Evolutionary conservation across 1,284 basidiomycete genomes (phyloP).

Genomic region (Fomitopsis betulina): DNA sequence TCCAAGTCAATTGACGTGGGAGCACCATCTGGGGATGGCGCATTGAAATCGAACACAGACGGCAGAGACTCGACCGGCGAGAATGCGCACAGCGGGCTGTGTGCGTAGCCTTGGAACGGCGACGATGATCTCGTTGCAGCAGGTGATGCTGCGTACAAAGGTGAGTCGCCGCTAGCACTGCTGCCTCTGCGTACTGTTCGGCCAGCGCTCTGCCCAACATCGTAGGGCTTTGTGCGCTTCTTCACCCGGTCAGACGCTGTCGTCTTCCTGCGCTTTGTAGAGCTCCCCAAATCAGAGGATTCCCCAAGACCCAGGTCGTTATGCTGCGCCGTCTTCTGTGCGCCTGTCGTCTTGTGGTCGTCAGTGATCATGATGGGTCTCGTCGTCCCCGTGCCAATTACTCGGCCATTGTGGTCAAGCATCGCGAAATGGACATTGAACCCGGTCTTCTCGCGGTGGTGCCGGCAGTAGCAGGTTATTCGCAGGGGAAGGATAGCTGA

Average conservation of each 20-base stretch:
- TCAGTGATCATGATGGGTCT: conserved; percentile 99
- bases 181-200: conserved; percentile 26
- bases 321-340: conserved; percentile 19
- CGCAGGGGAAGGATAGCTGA: conserved; percentile 88
- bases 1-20: conserved; percentile 17
- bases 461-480: conserved; percentile 98
- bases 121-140: conserved; percentile 29
- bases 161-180: conserved; percentile 27
- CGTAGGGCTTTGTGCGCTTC: conserved; percentile 30
- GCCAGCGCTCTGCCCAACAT: conserved; percentile 14
- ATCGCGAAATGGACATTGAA: conserved; percentile 93
- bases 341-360: conserved; percentile 85
- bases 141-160: conserved; percentile 25
- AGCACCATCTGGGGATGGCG: conserved; percentile 14
- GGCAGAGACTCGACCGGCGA: conserved; percentile 14
- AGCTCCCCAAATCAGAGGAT: conserved; percentile 34
- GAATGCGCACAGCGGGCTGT: conserved; percentile 21
- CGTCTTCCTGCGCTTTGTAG: conserved; percentile 19
- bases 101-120: conserved; percentile 21
- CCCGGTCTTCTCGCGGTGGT: conserved; percentile 96
- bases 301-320: conserved; percentile 15
- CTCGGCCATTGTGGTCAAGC: conserved; percentile 74
- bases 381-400: conserved; percentile 82
- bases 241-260: conserved; percentile 24
- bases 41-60: conserved; percentile 19